phyloP scores from a whole-genome alignment of 306 rosid genomes.

The Boehmeria nivea region DNA sequence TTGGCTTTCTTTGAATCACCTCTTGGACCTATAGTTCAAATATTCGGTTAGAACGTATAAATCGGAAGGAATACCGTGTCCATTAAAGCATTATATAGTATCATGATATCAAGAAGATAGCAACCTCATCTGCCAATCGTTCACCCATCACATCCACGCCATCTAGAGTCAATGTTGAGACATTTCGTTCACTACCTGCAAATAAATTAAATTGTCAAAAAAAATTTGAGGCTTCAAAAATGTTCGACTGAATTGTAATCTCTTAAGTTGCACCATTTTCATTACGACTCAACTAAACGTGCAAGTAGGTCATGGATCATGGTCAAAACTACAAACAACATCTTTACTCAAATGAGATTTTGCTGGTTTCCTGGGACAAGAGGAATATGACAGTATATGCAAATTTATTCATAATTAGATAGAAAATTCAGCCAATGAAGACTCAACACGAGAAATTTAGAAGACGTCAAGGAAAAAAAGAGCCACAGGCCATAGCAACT shows the following conservation, averaged over 20 bases:
- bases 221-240: background rate
- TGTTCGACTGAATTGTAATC: background rate
- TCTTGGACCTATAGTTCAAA: constrained; percentile 52
- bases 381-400: background rate
- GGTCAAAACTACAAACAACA: constrained; percentile 4
- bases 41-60: constrained; percentile 7
- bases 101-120: constrained; percentile 18
- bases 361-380: background rate
- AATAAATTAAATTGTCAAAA: background rate
- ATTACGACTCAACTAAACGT: background rate
- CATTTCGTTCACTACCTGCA: constrained; percentile 91
- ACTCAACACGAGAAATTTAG: background rate
- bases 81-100: constrained; percentile 10
- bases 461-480: background rate
- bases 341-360: too few species aligned
- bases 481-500: background rate
- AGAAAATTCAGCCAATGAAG: background rate
- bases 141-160: constrained; percentile 99
- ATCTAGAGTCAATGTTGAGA: constrained; percentile 63
- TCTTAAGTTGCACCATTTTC: background rate
- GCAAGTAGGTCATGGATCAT: background rate
- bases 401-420: background rate
- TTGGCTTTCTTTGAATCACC: constrained; percentile 65
- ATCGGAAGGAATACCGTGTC: constrained; percentile 1
- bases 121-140: constrained; percentile 81